Conservation (phyloP, 768 basidiomycete genomes). For the Suillus hirtellus region DNA sequence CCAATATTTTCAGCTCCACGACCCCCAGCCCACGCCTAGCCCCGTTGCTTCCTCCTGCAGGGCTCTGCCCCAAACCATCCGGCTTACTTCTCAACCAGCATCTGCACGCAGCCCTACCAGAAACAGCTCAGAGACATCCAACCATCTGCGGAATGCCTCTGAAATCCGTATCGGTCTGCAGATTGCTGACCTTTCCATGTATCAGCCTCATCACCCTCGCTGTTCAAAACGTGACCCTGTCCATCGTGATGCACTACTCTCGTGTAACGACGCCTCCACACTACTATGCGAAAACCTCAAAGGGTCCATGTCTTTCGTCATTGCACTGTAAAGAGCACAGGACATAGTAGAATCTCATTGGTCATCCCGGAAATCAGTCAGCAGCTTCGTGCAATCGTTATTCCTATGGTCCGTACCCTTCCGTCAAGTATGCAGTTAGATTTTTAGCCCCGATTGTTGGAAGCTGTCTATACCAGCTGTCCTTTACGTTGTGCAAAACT, state of each 20-base stretch:
- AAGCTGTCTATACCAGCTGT: conserved; percentile 96
- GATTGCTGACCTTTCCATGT: conserved; percentile 13
- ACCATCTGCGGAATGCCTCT: conserved; percentile 70
- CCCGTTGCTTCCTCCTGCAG: conserved; percentile 52
- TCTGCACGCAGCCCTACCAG: conserved; percentile 34
- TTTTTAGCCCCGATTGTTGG: conserved; percentile 95
- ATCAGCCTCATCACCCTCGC: conserved; percentile 75
- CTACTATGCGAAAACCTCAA: conserved; percentile 94
- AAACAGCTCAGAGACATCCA: conserved; percentile 37
- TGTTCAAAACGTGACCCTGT: conserved; percentile 92
- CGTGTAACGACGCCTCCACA: conserved; percentile 79
- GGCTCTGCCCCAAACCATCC: conserved; percentile 41
- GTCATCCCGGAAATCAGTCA: conserved; percentile 42
- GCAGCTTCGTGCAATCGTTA: conserved; percentile 35
- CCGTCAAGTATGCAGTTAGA: conserved; percentile 59
- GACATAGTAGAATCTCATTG: conserved; percentile 42
- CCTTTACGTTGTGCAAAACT: conserved; percentile 95
- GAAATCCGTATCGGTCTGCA: conserved; percentile 67
- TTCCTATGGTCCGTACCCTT: conserved; percentile 52
- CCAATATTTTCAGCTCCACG: conserved; percentile 14
- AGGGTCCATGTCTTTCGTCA: conserved; percentile 85
- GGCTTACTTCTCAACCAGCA: conserved; percentile 36
- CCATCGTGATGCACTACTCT: conserved; percentile 99
- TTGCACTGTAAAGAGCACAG: conserved; percentile 63
- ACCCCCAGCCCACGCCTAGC: conserved; percentile 47